These are phyloP conservation scores for Thermothielavioides terrestris DNA, from an alignment of 495 filamentous ascomycete genomes.

Conservation along the genomic window DNA sequence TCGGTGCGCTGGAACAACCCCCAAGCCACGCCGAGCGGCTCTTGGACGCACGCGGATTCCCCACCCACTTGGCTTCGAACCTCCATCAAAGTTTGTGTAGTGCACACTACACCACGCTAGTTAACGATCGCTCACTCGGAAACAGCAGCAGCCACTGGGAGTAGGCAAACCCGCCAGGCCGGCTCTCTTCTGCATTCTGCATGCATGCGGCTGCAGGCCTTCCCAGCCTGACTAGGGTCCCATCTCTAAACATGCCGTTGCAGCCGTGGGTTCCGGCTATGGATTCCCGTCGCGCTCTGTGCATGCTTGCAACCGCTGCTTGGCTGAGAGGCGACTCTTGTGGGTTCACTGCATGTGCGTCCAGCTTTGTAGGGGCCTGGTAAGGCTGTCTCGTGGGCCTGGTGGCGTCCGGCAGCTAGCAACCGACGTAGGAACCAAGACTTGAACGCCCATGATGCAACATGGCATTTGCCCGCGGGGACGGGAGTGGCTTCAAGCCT, in stretches of 20 bases:
- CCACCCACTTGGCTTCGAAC: constrained; percentile 1
- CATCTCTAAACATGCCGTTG: constrained; percentile 12
- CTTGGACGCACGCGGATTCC: not conserved
- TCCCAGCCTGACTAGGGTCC: constrained; percentile 15
- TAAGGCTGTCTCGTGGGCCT: constrained; percentile 1
- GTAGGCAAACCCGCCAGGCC: not conserved
- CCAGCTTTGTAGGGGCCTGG: constrained; percentile 14
- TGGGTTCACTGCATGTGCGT: constrained; percentile 12
- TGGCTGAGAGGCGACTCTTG: not conserved
- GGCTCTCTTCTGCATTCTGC: not conserved
- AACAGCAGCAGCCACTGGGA: not conserved
- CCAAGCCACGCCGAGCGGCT: constrained; percentile 23
- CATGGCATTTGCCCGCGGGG: constrained; percentile 15
- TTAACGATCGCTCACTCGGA: too few species aligned
- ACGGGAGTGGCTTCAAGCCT: constrained; percentile 10
- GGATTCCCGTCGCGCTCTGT: constrained; percentile 4
- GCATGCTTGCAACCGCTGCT: not conserved
- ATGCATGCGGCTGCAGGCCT: constrained; percentile 11
- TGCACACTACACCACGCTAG: too few species aligned
- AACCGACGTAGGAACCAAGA: constrained; percentile 6
- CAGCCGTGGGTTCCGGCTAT: constrained; percentile 4
- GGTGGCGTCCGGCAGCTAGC: constrained; percentile 6
- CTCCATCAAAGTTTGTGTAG: not conserved
- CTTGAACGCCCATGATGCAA: not conserved
- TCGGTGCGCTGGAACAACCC: not conserved